phyloP scores from a whole-genome alignment of 139 green algal genomes.

The Protoeuglena noctilucae region DNA sequence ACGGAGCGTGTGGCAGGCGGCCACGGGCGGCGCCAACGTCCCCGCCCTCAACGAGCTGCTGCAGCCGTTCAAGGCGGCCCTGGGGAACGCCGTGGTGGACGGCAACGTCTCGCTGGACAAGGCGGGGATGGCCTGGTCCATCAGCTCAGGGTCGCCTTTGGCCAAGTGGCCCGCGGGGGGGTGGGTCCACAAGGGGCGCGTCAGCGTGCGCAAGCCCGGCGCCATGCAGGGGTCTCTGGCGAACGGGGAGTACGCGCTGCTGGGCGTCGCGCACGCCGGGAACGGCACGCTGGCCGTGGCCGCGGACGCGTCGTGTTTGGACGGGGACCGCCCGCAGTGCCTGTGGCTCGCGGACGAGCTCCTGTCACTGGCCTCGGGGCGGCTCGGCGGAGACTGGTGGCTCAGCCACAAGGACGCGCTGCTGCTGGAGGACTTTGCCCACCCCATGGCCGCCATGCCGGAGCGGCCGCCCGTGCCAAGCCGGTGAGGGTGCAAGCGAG shows the following conservation, averaged over 20 bases:
- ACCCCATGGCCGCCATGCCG: too few relatives aligned
- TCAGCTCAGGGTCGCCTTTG: constrained; percentile 11
- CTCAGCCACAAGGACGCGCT: too few relatives aligned
- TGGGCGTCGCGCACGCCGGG: constrained; percentile 27
- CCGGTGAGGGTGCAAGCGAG: too few relatives aligned
- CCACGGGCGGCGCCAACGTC: constrained; percentile 81
- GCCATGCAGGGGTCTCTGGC: constrained; percentile 2
- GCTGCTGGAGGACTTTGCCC: too few relatives aligned
- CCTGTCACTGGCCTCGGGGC: too few relatives aligned
- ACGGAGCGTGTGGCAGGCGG: constrained; percentile 66
- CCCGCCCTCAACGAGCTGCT: constrained; percentile 93
- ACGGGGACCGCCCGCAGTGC: too few relatives aligned
- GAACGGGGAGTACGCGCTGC: constrained; percentile 11
- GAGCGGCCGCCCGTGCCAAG: too few relatives aligned
- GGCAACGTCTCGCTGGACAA: constrained; percentile 17
- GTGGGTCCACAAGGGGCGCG: not conserved
- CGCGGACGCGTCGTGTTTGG: constrained; percentile 85
- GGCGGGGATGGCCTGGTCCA: not conserved
- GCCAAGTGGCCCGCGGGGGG: constrained; percentile 17
- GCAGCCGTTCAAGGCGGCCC: constrained; percentile 48
- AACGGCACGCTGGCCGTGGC: constrained; percentile 50
- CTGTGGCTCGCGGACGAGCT: too few relatives aligned
- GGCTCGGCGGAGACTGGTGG: too few relatives aligned
- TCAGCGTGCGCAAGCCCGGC: constrained; percentile 10
- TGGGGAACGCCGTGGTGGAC: constrained; percentile 52